Evolutionary conservation across 2,329 filamentous ascomycete species (phyloP).

Genomic region (Aspergillus chevalieri): DNA sequence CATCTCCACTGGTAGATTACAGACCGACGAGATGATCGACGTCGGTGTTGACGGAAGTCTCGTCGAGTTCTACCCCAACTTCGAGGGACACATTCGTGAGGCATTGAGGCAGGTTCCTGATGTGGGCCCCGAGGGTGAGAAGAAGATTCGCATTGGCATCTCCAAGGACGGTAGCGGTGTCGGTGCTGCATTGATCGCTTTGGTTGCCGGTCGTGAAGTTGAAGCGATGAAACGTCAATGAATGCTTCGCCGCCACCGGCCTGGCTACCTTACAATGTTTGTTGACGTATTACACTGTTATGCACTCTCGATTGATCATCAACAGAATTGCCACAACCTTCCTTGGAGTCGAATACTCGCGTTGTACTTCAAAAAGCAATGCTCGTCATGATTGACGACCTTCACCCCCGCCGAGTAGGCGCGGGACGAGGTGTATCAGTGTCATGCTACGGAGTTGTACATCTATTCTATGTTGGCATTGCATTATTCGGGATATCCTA

Average conservation of each 20-base stretch:
- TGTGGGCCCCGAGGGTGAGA: constrained; percentile 71
- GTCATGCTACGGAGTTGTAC: no score
- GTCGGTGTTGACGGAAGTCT: constrained; percentile 91
- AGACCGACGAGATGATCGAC: constrained; percentile 66
- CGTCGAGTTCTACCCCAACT: constrained; percentile 92
- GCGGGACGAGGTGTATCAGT: no score
- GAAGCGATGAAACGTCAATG: not conserved
- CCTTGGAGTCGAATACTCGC: no score
- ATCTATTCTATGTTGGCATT: no score
- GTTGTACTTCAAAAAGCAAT: no score
- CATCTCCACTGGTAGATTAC: constrained; percentile 69
- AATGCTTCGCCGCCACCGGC: not conserved
- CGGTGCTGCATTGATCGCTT: constrained; percentile 89
- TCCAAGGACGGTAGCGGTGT: constrained; percentile 95
- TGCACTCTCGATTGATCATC: no score
- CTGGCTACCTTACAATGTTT: no score
- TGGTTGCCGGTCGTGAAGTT: constrained; percentile 60
- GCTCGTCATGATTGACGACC: no score
- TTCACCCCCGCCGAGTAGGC: no score
- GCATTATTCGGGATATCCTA: no score
- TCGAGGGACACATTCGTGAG: constrained; percentile 81
- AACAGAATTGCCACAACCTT: no score
- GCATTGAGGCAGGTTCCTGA: constrained; percentile 69
- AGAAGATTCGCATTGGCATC: constrained; percentile 86
- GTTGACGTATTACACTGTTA: no score